Percentiles rank a stretch among this genome's conserved stretches.
Evolutionary conservation across 805 yeast genomes (phyloP).

Genomic region (Saccharomyces paradoxus): DNA sequence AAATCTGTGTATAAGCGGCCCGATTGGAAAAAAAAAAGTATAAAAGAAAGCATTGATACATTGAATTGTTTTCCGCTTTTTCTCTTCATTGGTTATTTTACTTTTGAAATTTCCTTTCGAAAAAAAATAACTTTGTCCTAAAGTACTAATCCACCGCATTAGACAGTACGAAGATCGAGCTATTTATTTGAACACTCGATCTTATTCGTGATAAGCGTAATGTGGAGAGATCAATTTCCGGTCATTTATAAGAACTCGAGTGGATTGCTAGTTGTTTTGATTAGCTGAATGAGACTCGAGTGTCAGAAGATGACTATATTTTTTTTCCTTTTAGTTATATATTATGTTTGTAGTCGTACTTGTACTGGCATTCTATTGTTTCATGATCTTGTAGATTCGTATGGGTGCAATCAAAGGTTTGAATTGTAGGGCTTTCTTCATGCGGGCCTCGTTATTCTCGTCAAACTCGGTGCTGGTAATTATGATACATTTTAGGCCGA

Average conservation of each 20-base stretch:
- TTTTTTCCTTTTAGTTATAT: background rate
- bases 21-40: background rate
- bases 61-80: background rate
- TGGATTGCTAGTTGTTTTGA: constrained; percentile 17
- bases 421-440: constrained; percentile 5
- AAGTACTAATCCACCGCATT: constrained; percentile 49
- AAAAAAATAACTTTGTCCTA: constrained; percentile 50
- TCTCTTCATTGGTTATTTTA: constrained; percentile 10
- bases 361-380: background rate
- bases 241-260: constrained; percentile 30
- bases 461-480: constrained; percentile 17
- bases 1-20: background rate
- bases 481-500: constrained; percentile 16
- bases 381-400: constrained; percentile 15
- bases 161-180: constrained; percentile 50
- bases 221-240: constrained; percentile 23
- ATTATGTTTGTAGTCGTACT: background rate
- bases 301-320: constrained; percentile 30
- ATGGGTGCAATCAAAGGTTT: constrained; percentile 19
- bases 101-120: constrained; percentile 15
- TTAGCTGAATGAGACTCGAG: constrained; percentile 25
- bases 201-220: constrained; percentile 28
- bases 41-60: background rate
- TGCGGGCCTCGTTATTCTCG: background rate
- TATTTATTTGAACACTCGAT: constrained; percentile 11